These are phyloP conservation scores for Mytilinidion resinicola DNA, from an alignment of 495 filamentous ascomycete genomes.

Conservation along the genomic window DNA sequence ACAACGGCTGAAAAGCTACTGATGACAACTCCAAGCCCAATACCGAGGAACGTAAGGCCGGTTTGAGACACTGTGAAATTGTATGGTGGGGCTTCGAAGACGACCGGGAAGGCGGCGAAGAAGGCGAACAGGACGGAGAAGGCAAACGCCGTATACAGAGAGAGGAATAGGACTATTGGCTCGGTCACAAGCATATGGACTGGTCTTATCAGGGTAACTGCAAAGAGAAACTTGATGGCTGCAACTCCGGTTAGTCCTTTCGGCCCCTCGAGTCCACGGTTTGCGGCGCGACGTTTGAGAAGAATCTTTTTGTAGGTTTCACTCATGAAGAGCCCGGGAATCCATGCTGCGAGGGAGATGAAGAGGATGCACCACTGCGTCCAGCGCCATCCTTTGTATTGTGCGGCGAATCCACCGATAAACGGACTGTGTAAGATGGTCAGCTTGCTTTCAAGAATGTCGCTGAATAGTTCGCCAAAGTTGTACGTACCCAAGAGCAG, in stretches of 20 bases:
- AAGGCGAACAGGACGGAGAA: slow-evolving; percentile 38
- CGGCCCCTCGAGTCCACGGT: slow-evolving; percentile 21
- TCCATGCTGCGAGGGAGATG: slow-evolving; percentile 29
- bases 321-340: slow-evolving; percentile 36
- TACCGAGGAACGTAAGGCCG: slow-evolving; percentile 37
- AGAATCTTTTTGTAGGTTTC: slow-evolving; percentile 43
- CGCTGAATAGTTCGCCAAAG: neutral
- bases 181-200: slow-evolving; percentile 36
- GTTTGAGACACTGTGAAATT: slow-evolving; percentile 33
- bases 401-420: slow-evolving; percentile 34
- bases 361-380: slow-evolving; percentile 38
- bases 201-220: slow-evolving; percentile 36
- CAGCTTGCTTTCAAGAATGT: slow-evolving; percentile 1
- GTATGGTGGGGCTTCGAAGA: slow-evolving; percentile 34
- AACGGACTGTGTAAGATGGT: slow-evolving; percentile 29
- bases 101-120: slow-evolving; percentile 41
- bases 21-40: slow-evolving; percentile 18
- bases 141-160: slow-evolving; percentile 33
- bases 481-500: slow-evolving; percentile 27
- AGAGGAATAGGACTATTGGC: slow-evolving; percentile 36
- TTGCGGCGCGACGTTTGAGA: slow-evolving; percentile 31
- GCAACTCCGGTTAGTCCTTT: slow-evolving; percentile 20
- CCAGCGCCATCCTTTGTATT: slow-evolving; percentile 37
- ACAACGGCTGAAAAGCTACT: slow-evolving; percentile 21
- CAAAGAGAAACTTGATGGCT: slow-evolving; percentile 34